Evolutionary conservation across 768 basidiomycete genomes (phyloP).

Genomic region (Pholiota molesta): DNA sequence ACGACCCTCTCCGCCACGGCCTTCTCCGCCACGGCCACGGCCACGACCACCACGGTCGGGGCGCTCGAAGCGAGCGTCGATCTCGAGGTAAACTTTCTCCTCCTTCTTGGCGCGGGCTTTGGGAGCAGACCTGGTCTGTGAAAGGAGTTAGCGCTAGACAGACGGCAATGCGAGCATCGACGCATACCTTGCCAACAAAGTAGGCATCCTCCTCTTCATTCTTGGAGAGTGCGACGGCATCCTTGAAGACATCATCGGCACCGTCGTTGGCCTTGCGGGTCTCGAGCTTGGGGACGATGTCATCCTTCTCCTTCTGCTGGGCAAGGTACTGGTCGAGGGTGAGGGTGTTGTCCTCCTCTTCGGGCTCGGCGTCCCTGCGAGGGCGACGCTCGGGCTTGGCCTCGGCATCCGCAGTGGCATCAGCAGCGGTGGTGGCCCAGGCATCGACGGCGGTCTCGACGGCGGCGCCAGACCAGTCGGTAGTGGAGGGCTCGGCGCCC

Average conservation of each 20-base stretch:
- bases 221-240: constrained; percentile 66
- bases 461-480: constrained; percentile 33
- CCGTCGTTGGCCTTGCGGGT: constrained; percentile 84
- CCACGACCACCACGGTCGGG: constrained; percentile 66
- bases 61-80: constrained; percentile 87
- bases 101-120: constrained; percentile 80
- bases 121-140: constrained; percentile 63
- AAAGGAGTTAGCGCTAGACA: constrained; percentile 11
- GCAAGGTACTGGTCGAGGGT: constrained; percentile 94
- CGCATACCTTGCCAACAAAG: constrained; percentile 86
- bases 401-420: constrained; percentile 43
- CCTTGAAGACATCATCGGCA: constrained; percentile 70
- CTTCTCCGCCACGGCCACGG: constrained; percentile 43
- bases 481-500: constrained; percentile 37
- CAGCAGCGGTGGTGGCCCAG: constrained; percentile 38
- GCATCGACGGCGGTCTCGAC: constrained; percentile 46
- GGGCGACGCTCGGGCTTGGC: constrained; percentile 38
- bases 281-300: constrained; percentile 78
- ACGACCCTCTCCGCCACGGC: constrained; percentile 32
- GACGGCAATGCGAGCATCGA: background rate
- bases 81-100: constrained; percentile 90
- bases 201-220: constrained; percentile 76
- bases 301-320: constrained; percentile 69
- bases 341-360: constrained; percentile 92
- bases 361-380: constrained; percentile 62